phyloP scores from a whole-genome alignment of 495 filamentous ascomycete species.

The Xylaria nigripes region DNA sequence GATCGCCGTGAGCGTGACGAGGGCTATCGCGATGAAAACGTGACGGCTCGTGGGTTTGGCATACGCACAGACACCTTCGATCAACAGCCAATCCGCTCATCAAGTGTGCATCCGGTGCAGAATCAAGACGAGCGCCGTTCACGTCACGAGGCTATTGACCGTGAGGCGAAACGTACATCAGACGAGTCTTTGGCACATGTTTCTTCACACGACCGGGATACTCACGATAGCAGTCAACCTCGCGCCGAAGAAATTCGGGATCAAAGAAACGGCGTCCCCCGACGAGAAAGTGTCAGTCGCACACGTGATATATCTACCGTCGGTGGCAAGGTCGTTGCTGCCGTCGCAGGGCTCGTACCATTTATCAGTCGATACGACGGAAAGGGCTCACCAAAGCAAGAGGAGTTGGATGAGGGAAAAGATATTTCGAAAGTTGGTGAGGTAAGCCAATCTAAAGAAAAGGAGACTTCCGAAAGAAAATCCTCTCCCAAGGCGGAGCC shows the following conservation, averaged over 20 bases:
- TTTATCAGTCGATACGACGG: constrained; percentile 25
- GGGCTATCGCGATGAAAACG: constrained; percentile 32
- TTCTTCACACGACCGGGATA: constrained; percentile 16
- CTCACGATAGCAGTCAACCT: constrained; percentile 13
- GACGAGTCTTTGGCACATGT: constrained; percentile 27
- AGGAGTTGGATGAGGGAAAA: constrained; percentile 16
- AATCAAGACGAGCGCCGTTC: constrained; percentile 33
- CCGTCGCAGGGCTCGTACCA: constrained; percentile 28
- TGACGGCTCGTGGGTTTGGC: constrained; percentile 37
- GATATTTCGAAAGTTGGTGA: constrained; percentile 11
- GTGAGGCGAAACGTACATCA: constrained; percentile 28
- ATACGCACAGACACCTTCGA: constrained; percentile 33
- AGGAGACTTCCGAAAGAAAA: constrained; percentile 12
- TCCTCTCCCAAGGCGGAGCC: constrained; percentile 19
- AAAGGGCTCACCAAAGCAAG: constrained; percentile 25
- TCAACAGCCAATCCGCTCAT: constrained; percentile 15
- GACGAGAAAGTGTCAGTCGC: constrained; percentile 19
- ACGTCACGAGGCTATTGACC: constrained; percentile 23
- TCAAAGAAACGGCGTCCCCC: constrained; percentile 17
- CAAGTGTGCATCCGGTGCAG: constrained; percentile 19
- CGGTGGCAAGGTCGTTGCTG: constrained; percentile 31
- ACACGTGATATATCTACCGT: constrained; percentile 31
- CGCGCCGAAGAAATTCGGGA: constrained; percentile 18
- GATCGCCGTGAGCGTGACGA: constrained; percentile 29
- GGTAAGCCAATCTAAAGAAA: constrained; percentile 16